Percentiles rank a stretch among this genome's conserved stretches.
phyloP scores from a whole-genome alignment of 495 filamentous ascomycete species.

The Apiosordaria backusii region DNA sequence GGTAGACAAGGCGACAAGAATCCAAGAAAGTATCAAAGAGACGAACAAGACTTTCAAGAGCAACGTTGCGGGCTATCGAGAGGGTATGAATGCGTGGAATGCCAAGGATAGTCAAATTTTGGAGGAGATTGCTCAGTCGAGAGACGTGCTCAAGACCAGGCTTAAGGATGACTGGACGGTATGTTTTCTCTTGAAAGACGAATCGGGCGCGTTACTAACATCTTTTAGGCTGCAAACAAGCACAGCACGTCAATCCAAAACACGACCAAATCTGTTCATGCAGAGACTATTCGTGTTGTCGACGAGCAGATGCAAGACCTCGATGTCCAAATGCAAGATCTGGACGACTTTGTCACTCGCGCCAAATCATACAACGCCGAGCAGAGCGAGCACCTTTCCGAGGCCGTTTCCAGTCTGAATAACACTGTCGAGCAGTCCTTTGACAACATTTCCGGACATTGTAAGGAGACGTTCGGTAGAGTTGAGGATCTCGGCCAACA shows the following conservation, averaged over 20 bases:
- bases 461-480: conserved; percentile 58
- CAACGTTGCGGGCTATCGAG: conserved; percentile 59
- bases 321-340: conserved; percentile 76
- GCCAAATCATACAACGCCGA: conserved; percentile 75
- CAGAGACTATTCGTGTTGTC: conserved; percentile 87
- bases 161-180: conserved; percentile 88
- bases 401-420: conserved; percentile 59
- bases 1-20: conserved; percentile 52
- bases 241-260: conserved; percentile 75
- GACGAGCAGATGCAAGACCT: conserved; percentile 85
- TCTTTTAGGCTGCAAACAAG: conserved; percentile 63
- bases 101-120: conserved; percentile 64
- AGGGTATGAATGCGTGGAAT: conserved; percentile 73
- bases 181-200: conserved; percentile 12
- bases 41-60: conserved; percentile 61
- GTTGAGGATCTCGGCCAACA: conserved; percentile 62
- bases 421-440: conserved; percentile 67
- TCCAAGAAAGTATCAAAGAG: conserved; percentile 60
- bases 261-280: conserved; percentile 81
- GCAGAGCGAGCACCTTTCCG: conserved; percentile 63
- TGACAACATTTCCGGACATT: conserved; percentile 59
- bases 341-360: conserved; percentile 86
- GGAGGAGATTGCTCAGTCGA: conserved; percentile 64
- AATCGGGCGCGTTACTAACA: conserved; percentile 26
- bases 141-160: conserved; percentile 71